phyloP scores from a whole-genome alignment of 805 yeast genomes.

The Alloascoidea africana region DNA sequence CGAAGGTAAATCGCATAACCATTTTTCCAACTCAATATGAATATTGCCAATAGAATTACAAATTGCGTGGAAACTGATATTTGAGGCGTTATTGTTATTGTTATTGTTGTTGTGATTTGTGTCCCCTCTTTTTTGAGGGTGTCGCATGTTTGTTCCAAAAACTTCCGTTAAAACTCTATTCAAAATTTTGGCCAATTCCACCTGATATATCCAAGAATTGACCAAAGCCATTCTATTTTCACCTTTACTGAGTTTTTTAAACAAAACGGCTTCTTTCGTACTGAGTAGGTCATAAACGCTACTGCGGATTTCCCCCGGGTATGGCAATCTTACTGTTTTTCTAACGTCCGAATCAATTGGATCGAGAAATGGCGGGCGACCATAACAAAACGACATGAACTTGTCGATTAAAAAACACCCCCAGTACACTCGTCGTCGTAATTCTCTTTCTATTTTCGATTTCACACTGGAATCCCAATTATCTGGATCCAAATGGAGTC shows the following conservation, averaged over 20 bases:
- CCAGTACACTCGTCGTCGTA: not conserved
- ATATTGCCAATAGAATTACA: slow-evolving; percentile 1
- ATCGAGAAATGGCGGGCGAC: not conserved
- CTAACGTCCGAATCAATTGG: not conserved
- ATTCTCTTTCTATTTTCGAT: slow-evolving; percentile 1
- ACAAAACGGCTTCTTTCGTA: not conserved
- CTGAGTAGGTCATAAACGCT: not conserved
- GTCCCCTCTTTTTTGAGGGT: no score
- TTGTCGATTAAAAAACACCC: not conserved
- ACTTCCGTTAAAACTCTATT: not conserved
- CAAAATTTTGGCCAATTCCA: not conserved
- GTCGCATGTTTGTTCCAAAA: not conserved
- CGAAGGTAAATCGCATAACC: not conserved
- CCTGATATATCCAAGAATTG: not conserved
- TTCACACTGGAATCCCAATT: not conserved
- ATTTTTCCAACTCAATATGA: not conserved
- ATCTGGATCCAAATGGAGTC: not conserved
- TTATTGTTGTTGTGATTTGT: no score
- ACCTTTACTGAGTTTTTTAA: not conserved
- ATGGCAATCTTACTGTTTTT: not conserved
- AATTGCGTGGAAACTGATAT: not conserved
- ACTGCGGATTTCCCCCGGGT: not conserved
- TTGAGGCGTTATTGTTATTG: not conserved
- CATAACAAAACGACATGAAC: not conserved
- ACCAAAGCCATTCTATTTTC: not conserved